A percentile compares a stretch with the other conserved stretches of the same genome.
These are phyloP conservation scores for Fusarium verticillioides DNA, from an alignment of 2,329 filamentous ascomycete genomes.

Conservation along the genomic window DNA sequence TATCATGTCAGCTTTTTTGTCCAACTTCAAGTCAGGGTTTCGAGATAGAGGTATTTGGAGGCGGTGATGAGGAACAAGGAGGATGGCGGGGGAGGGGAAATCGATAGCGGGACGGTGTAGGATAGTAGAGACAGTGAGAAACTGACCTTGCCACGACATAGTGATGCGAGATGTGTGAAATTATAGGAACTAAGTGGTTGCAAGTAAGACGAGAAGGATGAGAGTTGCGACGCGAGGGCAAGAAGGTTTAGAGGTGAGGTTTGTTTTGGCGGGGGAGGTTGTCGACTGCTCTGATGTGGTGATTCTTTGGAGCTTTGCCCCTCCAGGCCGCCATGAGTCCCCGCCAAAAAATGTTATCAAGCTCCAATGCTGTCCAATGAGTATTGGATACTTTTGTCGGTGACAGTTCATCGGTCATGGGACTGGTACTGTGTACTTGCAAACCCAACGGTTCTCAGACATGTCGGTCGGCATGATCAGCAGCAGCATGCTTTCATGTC, in stretches of 20 bases:
- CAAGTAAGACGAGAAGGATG: slow-evolving; percentile 8
- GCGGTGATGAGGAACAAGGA: slow-evolving; percentile 38
- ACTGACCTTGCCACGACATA: slow-evolving; percentile 81
- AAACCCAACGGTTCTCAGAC: slow-evolving; percentile 15
- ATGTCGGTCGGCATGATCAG: slow-evolving; percentile 34
- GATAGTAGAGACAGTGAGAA: slow-evolving; percentile 20
- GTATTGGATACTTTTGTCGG: slow-evolving; percentile 24
- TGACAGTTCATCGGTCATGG: not conserved
- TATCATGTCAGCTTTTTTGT: slow-evolving; percentile 29
- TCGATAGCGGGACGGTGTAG: slow-evolving; percentile 5
- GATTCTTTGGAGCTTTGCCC: slow-evolving; percentile 41
- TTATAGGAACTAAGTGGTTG: slow-evolving; percentile 11
- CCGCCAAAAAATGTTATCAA: slow-evolving; percentile 36
- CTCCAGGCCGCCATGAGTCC: slow-evolving; percentile 34
- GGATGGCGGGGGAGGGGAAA: slow-evolving; percentile 32
- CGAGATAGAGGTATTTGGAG: slow-evolving; percentile 44
- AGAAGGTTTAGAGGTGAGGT: slow-evolving; percentile 33
- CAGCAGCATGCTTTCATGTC: slow-evolving; percentile 33
- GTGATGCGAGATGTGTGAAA: slow-evolving; percentile 45
- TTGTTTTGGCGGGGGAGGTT: slow-evolving; percentile 38
- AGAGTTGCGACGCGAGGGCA: slow-evolving; percentile 36
- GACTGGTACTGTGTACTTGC: slow-evolving; percentile 23
- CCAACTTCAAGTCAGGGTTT: not conserved
- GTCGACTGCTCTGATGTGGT: slow-evolving; percentile 32
- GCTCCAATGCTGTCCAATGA: slow-evolving; percentile 26